Base-by-base conservation (phyloP, 2,329 filamentous ascomycete genomes). In the Sarocladiaceae sp. region DNA sequence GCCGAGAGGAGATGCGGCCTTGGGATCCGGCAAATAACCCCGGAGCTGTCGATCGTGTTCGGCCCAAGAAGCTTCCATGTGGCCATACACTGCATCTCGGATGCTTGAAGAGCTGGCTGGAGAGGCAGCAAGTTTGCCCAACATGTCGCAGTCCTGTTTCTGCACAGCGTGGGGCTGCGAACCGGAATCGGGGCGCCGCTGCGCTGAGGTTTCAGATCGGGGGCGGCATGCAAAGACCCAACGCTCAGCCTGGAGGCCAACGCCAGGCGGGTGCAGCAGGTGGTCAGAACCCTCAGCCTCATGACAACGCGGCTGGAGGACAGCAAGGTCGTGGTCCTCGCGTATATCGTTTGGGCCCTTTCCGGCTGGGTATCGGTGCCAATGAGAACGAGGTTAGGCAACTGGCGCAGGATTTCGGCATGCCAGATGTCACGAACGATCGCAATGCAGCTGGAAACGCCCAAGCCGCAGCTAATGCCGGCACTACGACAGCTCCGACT, bases 41-140 rank as follows among this genome's bases (percentile, higher is more conserved):
- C 77, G 86, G 82, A n/a, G 78, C 87, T 52, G 86, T 95, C 54
- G 91, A 97, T 63, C 82, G 93, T 52, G 80, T 88, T 53, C 82
- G 94, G 18, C 90, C 94, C 6, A 99, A 99, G 75, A 97, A 96
- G 71, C 79, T 99, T 10, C 94, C 94, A 0, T 99, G 94, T 68
- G 92, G 93, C 4, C 94, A 99, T 64, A 94, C 97, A 35, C 73
- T 99, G 35, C 94, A 99, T 68, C 88, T 97, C 58, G 87, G 91
- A 46, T 99, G 94, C 67, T 80, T 99, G 53, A 90, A 94, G 69
- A 96, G 92, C 67, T 99, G 94, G 94, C 79, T 99, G 25, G 94
- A 99, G 73, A 80, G 94, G 57, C 94, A 99, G 68, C 94, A 99
- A 71, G 92, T 96, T 29, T 99, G 94, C 66, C 94, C 94, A 6